phyloP scores from a whole-genome alignment of 352 stramenopile genomes.

The Globisporangium middletonii region DNA sequence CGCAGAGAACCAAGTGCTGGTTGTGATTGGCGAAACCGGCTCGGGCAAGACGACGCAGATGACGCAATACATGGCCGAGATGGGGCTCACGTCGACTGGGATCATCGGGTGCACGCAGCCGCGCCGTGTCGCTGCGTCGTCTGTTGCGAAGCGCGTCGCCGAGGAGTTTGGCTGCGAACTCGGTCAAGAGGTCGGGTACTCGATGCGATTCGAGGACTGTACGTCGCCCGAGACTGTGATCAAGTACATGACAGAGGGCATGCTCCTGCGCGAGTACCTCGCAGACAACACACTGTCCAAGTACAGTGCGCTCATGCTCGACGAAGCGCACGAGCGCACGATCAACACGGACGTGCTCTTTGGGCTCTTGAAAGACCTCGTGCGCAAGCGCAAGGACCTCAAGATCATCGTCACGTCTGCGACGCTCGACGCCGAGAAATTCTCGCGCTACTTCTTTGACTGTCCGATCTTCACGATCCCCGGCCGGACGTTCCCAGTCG shows the following conservation, averaged over 20 bases:
- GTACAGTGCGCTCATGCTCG: conserved; percentile 96
- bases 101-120: conserved; percentile 98
- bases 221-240: conserved; percentile 93
- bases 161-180: conserved; percentile 95
- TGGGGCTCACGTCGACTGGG: conserved; percentile 93
- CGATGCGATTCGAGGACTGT: conserved; percentile 88
- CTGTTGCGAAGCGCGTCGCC: conserved; percentile 95
- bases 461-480: conserved; percentile 99
- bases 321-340: conserved; percentile 97
- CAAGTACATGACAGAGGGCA: conserved; percentile 99
- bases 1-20: conserved; percentile 93
- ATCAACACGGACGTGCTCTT: conserved; percentile 99
- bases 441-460: conserved; percentile 96
- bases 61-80: conserved; percentile 99
- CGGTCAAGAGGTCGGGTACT: conserved; percentile 92
- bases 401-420: conserved; percentile 91
- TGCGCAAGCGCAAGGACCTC: conserved; percentile 81
- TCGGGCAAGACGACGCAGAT: conserved; percentile 99
- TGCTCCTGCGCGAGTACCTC: conserved; percentile 99
- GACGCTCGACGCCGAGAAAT: conserved; percentile 98
- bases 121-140: conserved; percentile 96
- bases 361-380: conserved; percentile 89
- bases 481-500: conserved; percentile 96
- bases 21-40: conserved; percentile 99
- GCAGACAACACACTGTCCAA: conserved; percentile 94